These are phyloP conservation scores for Cyclostephanos tholiformis DNA, from an alignment of 108 stramenopile genomes.

Conservation along the genomic window DNA sequence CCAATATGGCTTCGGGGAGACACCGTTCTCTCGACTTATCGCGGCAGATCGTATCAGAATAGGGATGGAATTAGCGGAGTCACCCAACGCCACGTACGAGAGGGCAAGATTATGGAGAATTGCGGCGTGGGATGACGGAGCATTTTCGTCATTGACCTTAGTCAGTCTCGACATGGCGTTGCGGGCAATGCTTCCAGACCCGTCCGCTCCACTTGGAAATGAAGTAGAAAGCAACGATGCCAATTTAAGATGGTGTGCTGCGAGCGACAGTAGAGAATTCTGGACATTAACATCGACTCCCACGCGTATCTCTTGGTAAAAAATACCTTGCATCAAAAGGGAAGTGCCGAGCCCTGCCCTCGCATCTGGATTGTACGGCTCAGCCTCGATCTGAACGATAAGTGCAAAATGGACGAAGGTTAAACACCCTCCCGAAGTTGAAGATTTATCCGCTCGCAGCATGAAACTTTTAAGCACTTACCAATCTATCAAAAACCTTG, in stretches of 20 bases:
- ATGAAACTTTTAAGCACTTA: constrained; percentile 6
- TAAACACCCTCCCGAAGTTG: neutral
- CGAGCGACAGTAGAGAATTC: constrained; percentile 29
- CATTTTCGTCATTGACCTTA: constrained; percentile 9
- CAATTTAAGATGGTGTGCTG: constrained; percentile 38
- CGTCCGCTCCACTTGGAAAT: neutral
- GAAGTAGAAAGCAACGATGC: constrained; percentile 31
- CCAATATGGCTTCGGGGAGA: constrained; percentile 14
- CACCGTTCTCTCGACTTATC: constrained; percentile 10
- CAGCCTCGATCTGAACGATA: constrained; percentile 2
- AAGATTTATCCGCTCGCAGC: neutral
- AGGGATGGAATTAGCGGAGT: constrained; percentile 19
- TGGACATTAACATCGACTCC: constrained; percentile 5
- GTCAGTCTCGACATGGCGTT: constrained; percentile 2
- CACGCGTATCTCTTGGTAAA: constrained; percentile 7
- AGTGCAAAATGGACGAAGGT: neutral
- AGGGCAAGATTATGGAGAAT: constrained; percentile 45
- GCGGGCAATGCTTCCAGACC: neutral
- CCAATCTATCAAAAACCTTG: constrained; percentile 27
- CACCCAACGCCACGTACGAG: constrained; percentile 33
- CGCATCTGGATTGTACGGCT: constrained; percentile 23
- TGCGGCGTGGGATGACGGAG: constrained; percentile 22
- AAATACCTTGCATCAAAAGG: constrained; percentile 36
- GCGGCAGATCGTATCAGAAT: constrained; percentile 35
- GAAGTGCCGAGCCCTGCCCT: constrained; percentile 41